Evolutionary conservation across 345 rosid species (phyloP), one percentile per base, ranked within the genome.

Genomic region (Mallotus nudiflorus): DNA sequence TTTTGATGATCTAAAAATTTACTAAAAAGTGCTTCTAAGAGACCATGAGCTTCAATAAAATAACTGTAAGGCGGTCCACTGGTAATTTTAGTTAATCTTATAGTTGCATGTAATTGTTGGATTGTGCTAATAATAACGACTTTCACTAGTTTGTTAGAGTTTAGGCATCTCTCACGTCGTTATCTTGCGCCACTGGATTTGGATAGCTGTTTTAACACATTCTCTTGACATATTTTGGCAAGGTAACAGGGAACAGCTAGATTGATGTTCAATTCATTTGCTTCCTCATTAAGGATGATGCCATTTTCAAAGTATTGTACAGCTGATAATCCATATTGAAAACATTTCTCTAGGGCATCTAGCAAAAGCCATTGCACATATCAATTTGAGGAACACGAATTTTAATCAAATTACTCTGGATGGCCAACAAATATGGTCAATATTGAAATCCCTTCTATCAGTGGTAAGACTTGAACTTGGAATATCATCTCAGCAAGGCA

Each of bases 211-310:
- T 72, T 67, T 88, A 85, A 87, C 76, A 67, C 71, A 71, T 75
- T 56, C 72, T 65, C 75, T 56, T 75, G 58, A 64, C 69, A 77
- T 73, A 66, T 73, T 80, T n/a, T 73, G 85, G 89, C 92, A 85
- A 85, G 95, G 84, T 83, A 65, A 77, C 98, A 95, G 99, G 99
- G 98, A 75, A 95, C 99, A 66, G 93, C 97, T 76, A 85, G 98
- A 53, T 76, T 89, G 87, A 82, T 95, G 85, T 88, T 78, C 85
- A 90, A 85, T 85, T 92, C 99, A 27, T 92, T 90, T 71, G 91
- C 86, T 70, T 92, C 99, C 60, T 89, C 97, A 18, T 73, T 88
- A 61, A 92, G 99, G 99, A 87, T 90, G 87, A 63, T 85, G 87
- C 99, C 99, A 40, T 82, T 87, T 77, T 92, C 99, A 22, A 86